A percentile compares a stretch with the other conserved stretches of the same genome.
These are phyloP conservation scores for Jacaranda copaia DNA, from an alignment of 257 asterid species.

Conservation along the genomic window DNA sequence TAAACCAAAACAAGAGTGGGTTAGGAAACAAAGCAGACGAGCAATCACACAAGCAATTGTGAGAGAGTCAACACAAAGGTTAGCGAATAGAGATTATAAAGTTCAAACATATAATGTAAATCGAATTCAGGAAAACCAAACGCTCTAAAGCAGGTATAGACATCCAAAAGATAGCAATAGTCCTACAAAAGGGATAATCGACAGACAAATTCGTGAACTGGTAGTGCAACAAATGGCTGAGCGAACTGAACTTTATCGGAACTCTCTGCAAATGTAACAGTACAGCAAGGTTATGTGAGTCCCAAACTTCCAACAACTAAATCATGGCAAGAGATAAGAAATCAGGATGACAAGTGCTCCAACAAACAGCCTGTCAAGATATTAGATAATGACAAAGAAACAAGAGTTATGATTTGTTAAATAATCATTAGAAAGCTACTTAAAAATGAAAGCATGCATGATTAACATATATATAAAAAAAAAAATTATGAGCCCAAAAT, in stretches of 20 bases:
- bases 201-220: conserved; percentile 47
- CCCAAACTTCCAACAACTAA: conserved; percentile 96
- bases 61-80: conserved; percentile 47
- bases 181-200: conserved; percentile 62
- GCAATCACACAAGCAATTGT: conserved; percentile 36
- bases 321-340: conserved; percentile 86
- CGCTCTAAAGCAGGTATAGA: conserved; percentile 48
- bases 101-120: conserved; percentile 41
- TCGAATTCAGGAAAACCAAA: conserved; percentile 41
- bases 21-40: conserved; percentile 40
- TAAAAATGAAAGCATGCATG: conserved; percentile 35
- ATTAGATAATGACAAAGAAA: conserved; percentile 54
- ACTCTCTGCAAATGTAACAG: conserved; percentile 96
- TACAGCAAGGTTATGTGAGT: conserved; percentile 98
- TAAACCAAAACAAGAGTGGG: conserved; percentile 31
- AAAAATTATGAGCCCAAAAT: conserved; percentile 35
- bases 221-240: conserved; percentile 49
- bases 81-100: conserved; percentile 47
- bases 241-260: conserved; percentile 44
- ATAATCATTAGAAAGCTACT: conserved; percentile 25
- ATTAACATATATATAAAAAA: conserved; percentile 13
- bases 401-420: conserved; percentile 46
- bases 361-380: conserved; percentile 87
- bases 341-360: conserved; percentile 93
- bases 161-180: conserved; percentile 50